These are phyloP conservation scores for Penicillium sp. DNA, from an alignment of 2,329 filamentous ascomycete species.

Conservation along the genomic window DNA sequence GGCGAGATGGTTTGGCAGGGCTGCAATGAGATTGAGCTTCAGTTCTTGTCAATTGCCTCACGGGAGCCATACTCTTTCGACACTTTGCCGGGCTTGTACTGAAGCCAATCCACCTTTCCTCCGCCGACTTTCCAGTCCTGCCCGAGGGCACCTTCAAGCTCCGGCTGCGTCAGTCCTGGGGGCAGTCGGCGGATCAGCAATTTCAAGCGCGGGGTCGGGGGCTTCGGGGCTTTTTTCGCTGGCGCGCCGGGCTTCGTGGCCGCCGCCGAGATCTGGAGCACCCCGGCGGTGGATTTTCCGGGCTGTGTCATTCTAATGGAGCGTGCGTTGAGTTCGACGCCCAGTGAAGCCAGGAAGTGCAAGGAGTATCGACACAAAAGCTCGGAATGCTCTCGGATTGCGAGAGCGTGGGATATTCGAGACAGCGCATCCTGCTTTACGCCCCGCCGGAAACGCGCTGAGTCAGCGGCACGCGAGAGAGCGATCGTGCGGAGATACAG, in stretches of 20 bases:
- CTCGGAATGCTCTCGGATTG: background rate
- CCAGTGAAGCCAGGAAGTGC: background rate
- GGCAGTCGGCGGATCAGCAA: slow-evolving; percentile 80
- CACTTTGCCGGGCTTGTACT: slow-evolving; percentile 71
- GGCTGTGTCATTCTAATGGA: slow-evolving; percentile 30
- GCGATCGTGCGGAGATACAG: too few relatives aligned
- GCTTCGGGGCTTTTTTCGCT: slow-evolving; percentile 46
- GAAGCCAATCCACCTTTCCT: slow-evolving; percentile 81
- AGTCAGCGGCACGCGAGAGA: background rate
- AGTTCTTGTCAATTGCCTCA: background rate
- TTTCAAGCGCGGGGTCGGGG: slow-evolving; percentile 68
- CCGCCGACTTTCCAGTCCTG: slow-evolving; percentile 77
- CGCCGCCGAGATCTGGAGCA: slow-evolving; percentile 51
- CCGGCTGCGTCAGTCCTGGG: slow-evolving; percentile 75
- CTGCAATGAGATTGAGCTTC: slow-evolving; percentile 42
- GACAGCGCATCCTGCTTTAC: background rate
- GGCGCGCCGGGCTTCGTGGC: slow-evolving; percentile 46
- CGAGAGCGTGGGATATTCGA: background rate
- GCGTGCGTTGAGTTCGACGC: background rate
- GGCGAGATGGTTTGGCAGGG: slow-evolving; percentile 79
- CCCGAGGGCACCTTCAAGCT: slow-evolving; percentile 71
- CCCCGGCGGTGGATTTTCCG: slow-evolving; percentile 49
- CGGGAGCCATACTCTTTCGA: slow-evolving; percentile 67
- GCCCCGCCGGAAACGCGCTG: background rate
- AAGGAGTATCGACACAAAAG: background rate